A percentile compares a stretch with the other conserved stretches of the same genome.
phyloP scores from a whole-genome alignment of 805 yeast species.

The Pichia scutulata region DNA sequence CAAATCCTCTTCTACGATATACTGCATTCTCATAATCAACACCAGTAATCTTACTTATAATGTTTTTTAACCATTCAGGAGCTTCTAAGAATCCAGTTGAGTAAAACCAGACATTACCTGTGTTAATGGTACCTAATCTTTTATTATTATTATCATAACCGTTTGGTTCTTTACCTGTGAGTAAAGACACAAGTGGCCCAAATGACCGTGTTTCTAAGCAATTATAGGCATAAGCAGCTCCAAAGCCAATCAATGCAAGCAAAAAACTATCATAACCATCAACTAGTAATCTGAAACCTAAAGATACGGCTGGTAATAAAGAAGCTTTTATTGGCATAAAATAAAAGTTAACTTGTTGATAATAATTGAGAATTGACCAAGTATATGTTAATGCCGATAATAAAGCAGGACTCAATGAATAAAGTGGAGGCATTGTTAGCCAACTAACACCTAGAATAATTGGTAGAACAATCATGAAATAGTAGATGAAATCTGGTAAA shows the following conservation, averaged over 20 bases:
- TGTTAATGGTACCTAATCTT: conserved; percentile 26
- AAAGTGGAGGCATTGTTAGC: conserved; percentile 22
- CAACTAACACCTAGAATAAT: conserved; percentile 32
- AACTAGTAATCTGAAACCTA: conserved; percentile 37
- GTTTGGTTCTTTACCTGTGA: conserved; percentile 25
- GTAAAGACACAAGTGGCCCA: conserved; percentile 34
- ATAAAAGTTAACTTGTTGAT: conserved; percentile 46
- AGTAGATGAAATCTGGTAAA: conserved; percentile 51
- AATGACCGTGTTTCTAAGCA: conserved; percentile 53
- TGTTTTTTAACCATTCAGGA: conserved; percentile 36
- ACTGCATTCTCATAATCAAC: not conserved
- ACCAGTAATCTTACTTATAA: conserved; percentile 3
- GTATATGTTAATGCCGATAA: conserved; percentile 50
- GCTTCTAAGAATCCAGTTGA: conserved; percentile 51
- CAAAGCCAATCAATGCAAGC: conserved; percentile 42
- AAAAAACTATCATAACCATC: conserved; percentile 35
- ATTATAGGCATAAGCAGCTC: conserved; percentile 51
- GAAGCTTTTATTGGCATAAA: conserved; percentile 49
- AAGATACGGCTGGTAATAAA: conserved; percentile 38
- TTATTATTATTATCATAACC: conserved; percentile 12
- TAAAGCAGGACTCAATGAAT: conserved; percentile 32
- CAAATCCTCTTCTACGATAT: not conserved
- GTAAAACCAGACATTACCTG: conserved; percentile 30
- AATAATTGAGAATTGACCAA: conserved; percentile 53
- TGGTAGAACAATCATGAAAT: conserved; percentile 42